Evolutionary conservation across 2,329 filamentous ascomycete genomes (phyloP).

Genomic region (Calonectria leucothoes): DNA sequence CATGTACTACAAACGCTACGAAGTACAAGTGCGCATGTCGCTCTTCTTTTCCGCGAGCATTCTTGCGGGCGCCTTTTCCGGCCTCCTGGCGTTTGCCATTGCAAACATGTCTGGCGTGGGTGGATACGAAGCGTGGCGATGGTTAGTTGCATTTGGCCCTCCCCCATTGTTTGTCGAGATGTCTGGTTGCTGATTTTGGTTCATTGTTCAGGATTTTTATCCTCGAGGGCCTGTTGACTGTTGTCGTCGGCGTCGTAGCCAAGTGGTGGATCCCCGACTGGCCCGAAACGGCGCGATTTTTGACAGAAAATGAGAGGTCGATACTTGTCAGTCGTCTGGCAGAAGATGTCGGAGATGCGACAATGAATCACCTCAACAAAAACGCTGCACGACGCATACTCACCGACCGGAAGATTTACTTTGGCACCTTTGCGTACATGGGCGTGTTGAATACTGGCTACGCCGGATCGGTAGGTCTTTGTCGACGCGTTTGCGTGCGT

Average conservation of each 20-base stretch:
- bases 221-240: not conserved
- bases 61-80: not conserved
- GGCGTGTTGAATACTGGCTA: not conserved
- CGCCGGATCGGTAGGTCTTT: not conserved
- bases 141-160: not conserved
- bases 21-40: not conserved
- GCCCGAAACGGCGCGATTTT: not conserved
- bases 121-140: not conserved
- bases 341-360: not conserved
- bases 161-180: no score
- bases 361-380: not conserved
- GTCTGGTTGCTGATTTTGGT: not conserved
- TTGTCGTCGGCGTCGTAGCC: not conserved
- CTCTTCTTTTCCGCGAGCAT: not conserved
- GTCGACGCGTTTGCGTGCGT: not conserved
- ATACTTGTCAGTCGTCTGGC: not conserved
- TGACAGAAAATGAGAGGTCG: not conserved
- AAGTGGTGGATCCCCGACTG: not conserved
- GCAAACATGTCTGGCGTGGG: not conserved
- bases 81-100: not conserved
- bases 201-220: not conserved
- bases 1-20: not conserved
- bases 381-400: not conserved
- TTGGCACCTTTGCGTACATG: not conserved
- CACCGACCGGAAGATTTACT: not conserved